A percentile compares a stretch with the other conserved stretches of the same genome.
These are phyloP conservation scores for Hyaloscypha variabilis DNA, from an alignment of 495 filamentous ascomycete species.

Conservation along the genomic window DNA sequence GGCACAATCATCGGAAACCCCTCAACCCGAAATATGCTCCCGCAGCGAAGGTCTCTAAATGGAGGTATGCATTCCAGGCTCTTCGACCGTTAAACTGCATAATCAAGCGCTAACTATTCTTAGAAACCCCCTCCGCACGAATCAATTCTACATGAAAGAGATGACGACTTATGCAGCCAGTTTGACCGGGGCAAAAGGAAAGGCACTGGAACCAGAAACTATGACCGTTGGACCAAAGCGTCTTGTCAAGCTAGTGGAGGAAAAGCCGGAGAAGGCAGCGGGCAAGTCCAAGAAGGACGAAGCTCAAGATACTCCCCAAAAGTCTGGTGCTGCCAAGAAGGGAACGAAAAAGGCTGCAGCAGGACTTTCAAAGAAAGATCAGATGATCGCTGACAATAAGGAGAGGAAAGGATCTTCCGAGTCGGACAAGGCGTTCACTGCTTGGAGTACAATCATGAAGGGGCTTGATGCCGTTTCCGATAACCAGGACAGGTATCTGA, in stretches of 20 bases:
- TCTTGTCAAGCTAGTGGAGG: slow-evolving; percentile 32
- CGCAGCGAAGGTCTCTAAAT: slow-evolving; percentile 27
- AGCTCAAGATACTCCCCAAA: slow-evolving; percentile 9
- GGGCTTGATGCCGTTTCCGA: slow-evolving; percentile 32
- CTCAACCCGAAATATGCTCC: slow-evolving; percentile 44
- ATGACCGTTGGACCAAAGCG: slow-evolving; percentile 49
- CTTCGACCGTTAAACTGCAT: not conserved
- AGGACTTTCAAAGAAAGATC: slow-evolving; percentile 33
- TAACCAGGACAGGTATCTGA: slow-evolving; percentile 36
- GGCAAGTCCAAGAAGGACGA: slow-evolving; percentile 18
- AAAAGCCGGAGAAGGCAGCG: slow-evolving; percentile 26
- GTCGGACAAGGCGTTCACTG: slow-evolving; percentile 35
- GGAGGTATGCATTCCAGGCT: slow-evolving; percentile 24
- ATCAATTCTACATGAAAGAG: slow-evolving; percentile 60
- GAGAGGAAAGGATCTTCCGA: slow-evolving; percentile 37
- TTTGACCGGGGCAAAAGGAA: slow-evolving; percentile 65
- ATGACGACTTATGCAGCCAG: slow-evolving; percentile 71
- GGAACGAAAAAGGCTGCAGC: slow-evolving; percentile 39
- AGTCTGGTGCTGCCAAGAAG: slow-evolving; percentile 30
- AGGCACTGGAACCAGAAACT: slow-evolving; percentile 62
- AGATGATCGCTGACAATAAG: slow-evolving; percentile 38
- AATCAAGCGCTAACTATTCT: not conserved
- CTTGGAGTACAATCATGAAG: slow-evolving; percentile 38
- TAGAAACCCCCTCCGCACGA: slow-evolving; percentile 34
- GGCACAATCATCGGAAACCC: slow-evolving; percentile 61